Conservation (phyloP, 177 flowering plant genomes). For the Vitis hybrid region DNA sequence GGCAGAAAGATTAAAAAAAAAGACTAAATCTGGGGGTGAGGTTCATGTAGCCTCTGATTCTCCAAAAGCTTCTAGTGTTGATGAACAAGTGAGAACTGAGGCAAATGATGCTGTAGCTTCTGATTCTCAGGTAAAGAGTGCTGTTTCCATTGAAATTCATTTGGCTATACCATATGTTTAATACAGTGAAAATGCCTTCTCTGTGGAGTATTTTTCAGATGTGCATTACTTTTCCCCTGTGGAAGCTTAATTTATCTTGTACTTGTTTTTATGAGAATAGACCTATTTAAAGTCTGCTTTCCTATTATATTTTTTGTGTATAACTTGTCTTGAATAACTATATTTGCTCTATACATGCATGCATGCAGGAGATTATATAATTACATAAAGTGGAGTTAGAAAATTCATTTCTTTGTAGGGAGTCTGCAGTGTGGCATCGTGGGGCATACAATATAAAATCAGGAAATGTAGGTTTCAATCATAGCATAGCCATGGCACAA, state of each 20-base stretch:
- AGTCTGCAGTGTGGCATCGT: neutral
- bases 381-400: neutral
- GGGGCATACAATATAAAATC: neutral
- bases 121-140: slow-evolving; percentile 23
- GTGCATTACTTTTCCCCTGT: too few relatives aligned
- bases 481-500: neutral
- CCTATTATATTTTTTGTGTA: too few relatives aligned
- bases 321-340: neutral
- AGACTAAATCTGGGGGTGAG: slow-evolving; percentile 34
- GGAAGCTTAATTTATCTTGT: neutral
- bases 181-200: too few relatives aligned
- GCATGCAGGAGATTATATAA: neutral
- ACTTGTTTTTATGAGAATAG: too few relatives aligned
- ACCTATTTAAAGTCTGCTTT: too few relatives aligned
- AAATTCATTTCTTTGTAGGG: neutral
- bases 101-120: slow-evolving; percentile 13
- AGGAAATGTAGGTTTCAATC: neutral
- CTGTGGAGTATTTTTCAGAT: too few relatives aligned
- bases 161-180: neutral
- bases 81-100: slow-evolving; percentile 20
- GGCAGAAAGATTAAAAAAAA: slow-evolving; percentile 42
- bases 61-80: slow-evolving; percentile 24
- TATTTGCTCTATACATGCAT: neutral
- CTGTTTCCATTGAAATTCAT: slow-evolving; percentile 1
- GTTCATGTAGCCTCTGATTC: slow-evolving; percentile 31